These are phyloP conservation scores for Penicillium concentricum DNA, from an alignment of 2,329 filamentous ascomycete genomes.

Conservation along the genomic window DNA sequence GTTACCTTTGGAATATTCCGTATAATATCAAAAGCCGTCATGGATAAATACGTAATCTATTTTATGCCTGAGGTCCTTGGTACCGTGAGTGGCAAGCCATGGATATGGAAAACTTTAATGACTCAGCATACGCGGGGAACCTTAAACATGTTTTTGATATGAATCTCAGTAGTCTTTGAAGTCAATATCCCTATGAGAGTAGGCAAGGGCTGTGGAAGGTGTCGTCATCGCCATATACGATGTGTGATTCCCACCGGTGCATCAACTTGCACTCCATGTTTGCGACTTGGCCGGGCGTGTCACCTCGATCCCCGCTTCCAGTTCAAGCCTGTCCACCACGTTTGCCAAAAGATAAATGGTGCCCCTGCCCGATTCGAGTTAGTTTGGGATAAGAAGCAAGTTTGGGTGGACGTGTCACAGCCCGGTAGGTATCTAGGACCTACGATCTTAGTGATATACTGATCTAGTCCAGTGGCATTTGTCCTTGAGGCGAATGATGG, in stretches of 20 bases:
- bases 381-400: slow-evolving; percentile 31
- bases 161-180: background rate
- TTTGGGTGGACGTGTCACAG: slow-evolving; percentile 32
- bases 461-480: slow-evolving; percentile 25
- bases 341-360: slow-evolving; percentile 33
- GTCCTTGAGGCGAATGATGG: slow-evolving; percentile 25
- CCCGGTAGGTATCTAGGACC: slow-evolving; percentile 21
- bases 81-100: background rate
- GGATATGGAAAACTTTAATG: background rate
- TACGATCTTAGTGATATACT: background rate
- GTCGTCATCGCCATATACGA: slow-evolving; percentile 38
- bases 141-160: slow-evolving; percentile 1
- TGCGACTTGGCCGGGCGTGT: slow-evolving; percentile 29
- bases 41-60: background rate
- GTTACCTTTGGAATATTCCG: too few species aligned
- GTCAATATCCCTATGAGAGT: slow-evolving; percentile 27
- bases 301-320: slow-evolving; percentile 35
- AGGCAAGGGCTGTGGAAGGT: slow-evolving; percentile 35
- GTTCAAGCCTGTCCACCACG: slow-evolving; percentile 35
- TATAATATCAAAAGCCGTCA: background rate
- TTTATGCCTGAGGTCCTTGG: background rate
- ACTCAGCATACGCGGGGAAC: slow-evolving; percentile 17
- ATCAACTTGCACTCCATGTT: slow-evolving; percentile 30
- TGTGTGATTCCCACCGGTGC: slow-evolving; percentile 30
- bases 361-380: slow-evolving; percentile 29